Conservation (phyloP, 805 yeast species). For the Saccharomycopsis fibuligera region DNA sequence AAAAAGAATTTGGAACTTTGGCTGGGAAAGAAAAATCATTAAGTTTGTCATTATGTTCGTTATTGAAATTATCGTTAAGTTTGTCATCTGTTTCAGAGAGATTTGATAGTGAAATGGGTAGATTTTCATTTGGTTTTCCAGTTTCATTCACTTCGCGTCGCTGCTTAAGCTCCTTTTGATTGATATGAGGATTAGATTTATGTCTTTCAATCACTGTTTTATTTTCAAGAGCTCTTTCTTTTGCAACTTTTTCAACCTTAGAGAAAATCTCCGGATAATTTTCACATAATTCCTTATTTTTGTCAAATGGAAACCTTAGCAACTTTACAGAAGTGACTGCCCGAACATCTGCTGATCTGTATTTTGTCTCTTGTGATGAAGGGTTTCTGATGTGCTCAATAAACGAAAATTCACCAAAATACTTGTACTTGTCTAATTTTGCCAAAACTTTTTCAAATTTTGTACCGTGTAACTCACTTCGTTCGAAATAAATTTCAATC, state of each 20-base stretch:
- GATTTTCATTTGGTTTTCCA: too few species aligned
- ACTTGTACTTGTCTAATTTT: slow-evolving; percentile 53
- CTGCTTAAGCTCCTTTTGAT: background rate
- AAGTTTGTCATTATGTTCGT: too few species aligned
- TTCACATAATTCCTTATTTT: slow-evolving; percentile 46
- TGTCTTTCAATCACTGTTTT: too few species aligned
- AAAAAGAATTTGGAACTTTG: too few species aligned
- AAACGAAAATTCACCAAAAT: slow-evolving; percentile 76
- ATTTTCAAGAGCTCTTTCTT: slow-evolving; percentile 52
- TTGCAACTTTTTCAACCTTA: too few species aligned
- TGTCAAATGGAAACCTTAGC: slow-evolving; percentile 51
- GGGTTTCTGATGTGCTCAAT: slow-evolving; percentile 36
- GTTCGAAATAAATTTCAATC: slow-evolving; percentile 25
- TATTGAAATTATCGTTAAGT: too few species aligned
- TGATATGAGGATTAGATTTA: background rate
- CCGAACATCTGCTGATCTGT: slow-evolving; percentile 58
- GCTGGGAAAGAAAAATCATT: too few species aligned
- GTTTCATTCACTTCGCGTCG: too few species aligned
- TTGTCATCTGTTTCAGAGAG: too few species aligned
- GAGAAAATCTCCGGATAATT: slow-evolving; percentile 53
- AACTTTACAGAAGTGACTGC: slow-evolving; percentile 55
- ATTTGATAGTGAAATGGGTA: too few species aligned
- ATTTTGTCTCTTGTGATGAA: background rate
- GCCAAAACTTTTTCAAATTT: slow-evolving; percentile 43
- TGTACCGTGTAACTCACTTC: slow-evolving; percentile 16